These are phyloP conservation scores for Fusarium sterilihyphosum DNA, from an alignment of 2,329 filamentous ascomycete genomes.

Conservation along the genomic window DNA sequence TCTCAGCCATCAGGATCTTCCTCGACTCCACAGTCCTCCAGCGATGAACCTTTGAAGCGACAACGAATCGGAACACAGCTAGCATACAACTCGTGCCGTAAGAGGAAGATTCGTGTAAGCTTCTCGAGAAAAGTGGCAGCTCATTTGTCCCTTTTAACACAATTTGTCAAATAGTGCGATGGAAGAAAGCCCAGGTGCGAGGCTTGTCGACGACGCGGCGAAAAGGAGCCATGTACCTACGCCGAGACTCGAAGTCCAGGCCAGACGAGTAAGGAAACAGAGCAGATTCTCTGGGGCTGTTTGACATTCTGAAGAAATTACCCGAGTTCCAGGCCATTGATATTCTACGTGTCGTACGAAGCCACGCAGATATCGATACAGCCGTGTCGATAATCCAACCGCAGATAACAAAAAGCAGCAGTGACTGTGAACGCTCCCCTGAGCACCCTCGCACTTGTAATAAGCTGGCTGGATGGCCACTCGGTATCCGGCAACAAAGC, in stretches of 20 bases:
- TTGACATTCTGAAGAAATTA: conserved; percentile 5
- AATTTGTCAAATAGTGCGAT: not conserved
- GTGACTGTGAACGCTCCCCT: not conserved
- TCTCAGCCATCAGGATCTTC: conserved; percentile 10
- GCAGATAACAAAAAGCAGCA: not conserved
- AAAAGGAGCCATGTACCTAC: conserved; percentile 5
- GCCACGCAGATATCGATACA: conserved; percentile 4
- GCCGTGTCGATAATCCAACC: conserved; percentile 8
- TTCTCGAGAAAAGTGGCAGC: too few species aligned
- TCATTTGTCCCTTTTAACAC: not conserved
- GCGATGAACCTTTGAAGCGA: conserved; percentile 17
- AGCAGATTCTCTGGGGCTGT: conserved; percentile 15
- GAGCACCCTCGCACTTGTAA: conserved; percentile 4
- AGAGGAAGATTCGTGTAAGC: conserved; percentile 23
- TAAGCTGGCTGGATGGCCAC: not conserved
- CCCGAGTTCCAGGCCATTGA: conserved; percentile 23
- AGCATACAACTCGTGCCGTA: conserved; percentile 15
- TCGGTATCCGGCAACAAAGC: not conserved
- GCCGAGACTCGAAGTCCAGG: not conserved
- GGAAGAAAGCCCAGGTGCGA: conserved; percentile 9
- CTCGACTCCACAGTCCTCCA: not conserved
- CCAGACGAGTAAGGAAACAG: conserved; percentile 12
- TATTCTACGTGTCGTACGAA: conserved; percentile 10
- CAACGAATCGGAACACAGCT: conserved; percentile 17
- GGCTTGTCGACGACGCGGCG: conserved; percentile 14